These are phyloP conservation scores for Malbranchea zuffiana DNA, from an alignment of 2,329 filamentous ascomycete species.

Conservation along the genomic window DNA sequence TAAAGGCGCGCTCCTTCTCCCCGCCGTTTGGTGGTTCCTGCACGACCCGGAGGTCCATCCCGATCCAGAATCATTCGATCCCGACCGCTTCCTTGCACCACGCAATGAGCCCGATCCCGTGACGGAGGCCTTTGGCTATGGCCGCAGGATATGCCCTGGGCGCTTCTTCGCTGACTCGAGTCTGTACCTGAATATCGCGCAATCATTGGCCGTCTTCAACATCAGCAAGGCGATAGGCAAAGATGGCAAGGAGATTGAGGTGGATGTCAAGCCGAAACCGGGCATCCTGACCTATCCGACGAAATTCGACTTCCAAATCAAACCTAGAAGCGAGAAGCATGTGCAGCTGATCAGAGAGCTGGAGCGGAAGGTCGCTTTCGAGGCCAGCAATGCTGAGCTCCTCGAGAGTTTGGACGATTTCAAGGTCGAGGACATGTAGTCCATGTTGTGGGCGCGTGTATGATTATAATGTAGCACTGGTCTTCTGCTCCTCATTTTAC, in stretches of 20 bases:
- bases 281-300: slow-evolving; percentile 29
- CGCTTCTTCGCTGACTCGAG: slow-evolving; percentile 33
- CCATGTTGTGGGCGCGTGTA: neutral
- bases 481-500: too few species aligned
- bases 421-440: slow-evolving; percentile 3
- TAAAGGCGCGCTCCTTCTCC: slow-evolving; percentile 27
- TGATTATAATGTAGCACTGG: too few species aligned
- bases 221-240: slow-evolving; percentile 28
- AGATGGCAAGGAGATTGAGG: slow-evolving; percentile 30
- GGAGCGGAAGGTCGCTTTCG: slow-evolving; percentile 30
- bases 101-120: slow-evolving; percentile 28
- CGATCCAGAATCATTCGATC: slow-evolving; percentile 32
- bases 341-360: slow-evolving; percentile 26
- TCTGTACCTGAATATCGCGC: slow-evolving; percentile 34
- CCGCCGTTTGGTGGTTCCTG: slow-evolving; percentile 33
- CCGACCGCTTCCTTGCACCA: slow-evolving; percentile 33
- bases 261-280: slow-evolving; percentile 27
- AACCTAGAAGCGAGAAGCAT: slow-evolving; percentile 26
- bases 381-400: slow-evolving; percentile 27
- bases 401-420: slow-evolving; percentile 8
- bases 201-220: slow-evolving; percentile 39
- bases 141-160: slow-evolving; percentile 36
- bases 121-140: slow-evolving; percentile 29
- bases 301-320: slow-evolving; percentile 26
- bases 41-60: slow-evolving; percentile 31